Base-by-base conservation (phyloP, 345 rosid species). In the Eucalyptus erythrocorys region DNA sequence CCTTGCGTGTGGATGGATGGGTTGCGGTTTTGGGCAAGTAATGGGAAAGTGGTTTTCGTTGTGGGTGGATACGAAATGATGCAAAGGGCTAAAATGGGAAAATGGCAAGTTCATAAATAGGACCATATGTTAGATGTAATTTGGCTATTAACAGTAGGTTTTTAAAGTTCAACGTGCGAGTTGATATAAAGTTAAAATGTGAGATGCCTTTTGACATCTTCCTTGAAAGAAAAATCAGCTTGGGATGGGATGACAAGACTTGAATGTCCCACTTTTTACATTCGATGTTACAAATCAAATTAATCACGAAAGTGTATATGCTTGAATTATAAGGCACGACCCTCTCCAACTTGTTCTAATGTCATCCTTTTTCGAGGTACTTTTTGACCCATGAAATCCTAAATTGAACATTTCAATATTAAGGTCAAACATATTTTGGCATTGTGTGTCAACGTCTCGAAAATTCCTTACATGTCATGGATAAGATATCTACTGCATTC, bases 221-320 rank as follows among this genome's bases (percentile, higher is more conserved):
- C 34, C 32, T 13, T 0, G 32, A 59, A 27, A n/a, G 19, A 66
- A 66, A n/a, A 66, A 66, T n/a, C 1, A n/a, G 21, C 34, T 59
- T 59, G 68, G 34, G 16, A 59, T 59, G 8, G 32, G 68, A 59
- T 27, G 14, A 59, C 12, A 27, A 59, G 15, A 59, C 34, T 59
- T 6, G 68, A 59, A 59, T 27, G 16, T 64, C 37, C n/a, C 76
- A 30, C 11, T 0, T 0, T 66, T 66, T n/a, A 7, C 21, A n/a
- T n/a, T 66, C 0, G 2, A n/a, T 1, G 0, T 66, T 7, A 4
- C 40, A 15, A 7, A 15, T 26, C 5, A 32, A 7, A n/a, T 66
- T 0, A 6, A n/a, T 66, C 21, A 15, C 3, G 6, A 7, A n/a
- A n/a, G 21, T n/a, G 40, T n/a, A 66, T 5, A 6, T 17, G 17